phyloP scores from a whole-genome alignment of 2,329 filamentous ascomycete genomes.

The Simplicillium sp. region DNA sequence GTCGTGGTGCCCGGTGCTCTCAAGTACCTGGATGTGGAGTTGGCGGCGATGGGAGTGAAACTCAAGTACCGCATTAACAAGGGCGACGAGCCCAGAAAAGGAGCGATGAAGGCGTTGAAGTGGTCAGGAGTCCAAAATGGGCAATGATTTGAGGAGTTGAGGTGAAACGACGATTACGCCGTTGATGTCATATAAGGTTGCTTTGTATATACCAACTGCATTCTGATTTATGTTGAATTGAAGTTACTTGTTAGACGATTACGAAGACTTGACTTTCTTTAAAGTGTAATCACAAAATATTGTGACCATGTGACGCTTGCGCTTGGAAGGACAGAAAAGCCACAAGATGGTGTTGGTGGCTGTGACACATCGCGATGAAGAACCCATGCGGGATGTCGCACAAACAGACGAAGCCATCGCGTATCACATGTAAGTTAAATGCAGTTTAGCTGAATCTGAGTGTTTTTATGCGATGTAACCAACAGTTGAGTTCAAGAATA shows the following conservation, averaged over 20 bases:
- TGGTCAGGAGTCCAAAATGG: constrained; percentile 7
- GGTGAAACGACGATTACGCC: neutral
- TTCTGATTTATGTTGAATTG: no score
- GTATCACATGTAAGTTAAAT: neutral
- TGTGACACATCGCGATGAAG: neutral
- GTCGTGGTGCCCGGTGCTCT: constrained; percentile 90
- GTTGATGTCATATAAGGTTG: constrained; percentile 1
- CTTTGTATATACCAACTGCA: no score
- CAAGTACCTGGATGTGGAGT: constrained; percentile 87
- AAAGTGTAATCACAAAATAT: no score
- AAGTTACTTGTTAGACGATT: no score
- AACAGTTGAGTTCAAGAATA: no score
- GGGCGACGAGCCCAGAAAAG: constrained; percentile 56
- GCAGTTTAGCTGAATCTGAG: no score
- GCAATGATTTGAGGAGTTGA: neutral
- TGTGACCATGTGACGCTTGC: no score
- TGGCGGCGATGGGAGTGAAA: constrained; percentile 93
- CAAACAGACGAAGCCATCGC: neutral
- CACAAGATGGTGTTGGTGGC: no score
- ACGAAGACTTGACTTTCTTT: no score
- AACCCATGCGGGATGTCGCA: neutral
- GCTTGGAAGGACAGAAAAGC: no score
- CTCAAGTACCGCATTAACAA: constrained; percentile 66
- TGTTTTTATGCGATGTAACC: no score
- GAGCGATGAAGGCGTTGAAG: constrained; percentile 33